Conservation (phyloP, 768 basidiomycete genomes). For the Naematelia encephala region DNA sequence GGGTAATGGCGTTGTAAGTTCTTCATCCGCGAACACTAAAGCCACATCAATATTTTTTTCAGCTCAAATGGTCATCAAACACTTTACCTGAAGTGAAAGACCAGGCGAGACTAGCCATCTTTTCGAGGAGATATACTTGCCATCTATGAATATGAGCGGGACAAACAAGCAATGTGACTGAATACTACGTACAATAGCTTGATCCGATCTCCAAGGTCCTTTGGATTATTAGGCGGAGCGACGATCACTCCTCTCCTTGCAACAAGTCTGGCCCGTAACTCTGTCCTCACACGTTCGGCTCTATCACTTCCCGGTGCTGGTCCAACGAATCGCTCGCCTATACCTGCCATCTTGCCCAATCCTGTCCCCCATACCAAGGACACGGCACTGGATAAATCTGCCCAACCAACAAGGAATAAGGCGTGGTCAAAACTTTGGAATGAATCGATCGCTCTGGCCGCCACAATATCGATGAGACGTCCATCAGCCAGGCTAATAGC, state of each 20-base stretch:
- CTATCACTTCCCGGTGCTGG: neutral
- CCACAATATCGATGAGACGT: conserved; percentile 30
- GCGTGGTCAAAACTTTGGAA: conserved; percentile 10
- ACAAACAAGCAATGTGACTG: neutral
- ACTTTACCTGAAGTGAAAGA: neutral
- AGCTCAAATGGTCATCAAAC: neutral
- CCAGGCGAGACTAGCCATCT: conserved; percentile 13
- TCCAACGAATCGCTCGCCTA: conserved; percentile 16
- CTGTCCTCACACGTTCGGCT: conserved; percentile 2
- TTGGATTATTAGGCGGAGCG: conserved; percentile 11
- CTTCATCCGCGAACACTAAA: conserved; percentile 19
- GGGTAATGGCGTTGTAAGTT: conserved; percentile 39
- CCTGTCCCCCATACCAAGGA: conserved; percentile 22
- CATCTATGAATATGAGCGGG: conserved; percentile 20
- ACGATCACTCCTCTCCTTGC: conserved; percentile 16
- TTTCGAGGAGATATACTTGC: conserved; percentile 26
- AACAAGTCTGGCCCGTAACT: conserved; percentile 4
- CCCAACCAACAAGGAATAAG: conserved; percentile 29
- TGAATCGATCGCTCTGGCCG: conserved; percentile 17
- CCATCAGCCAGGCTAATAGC: conserved; percentile 21
- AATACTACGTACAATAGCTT: conserved; percentile 34
- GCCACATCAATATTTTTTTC: neutral
- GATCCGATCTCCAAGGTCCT: conserved; percentile 25
- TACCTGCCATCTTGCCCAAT: conserved; percentile 24
- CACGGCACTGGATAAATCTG: conserved; percentile 10